Percentiles rank a stretch among this genome's conserved stretches.
phyloP scores from a whole-genome alignment of 805 yeast genomes.

The Limtongia smithiae region DNA sequence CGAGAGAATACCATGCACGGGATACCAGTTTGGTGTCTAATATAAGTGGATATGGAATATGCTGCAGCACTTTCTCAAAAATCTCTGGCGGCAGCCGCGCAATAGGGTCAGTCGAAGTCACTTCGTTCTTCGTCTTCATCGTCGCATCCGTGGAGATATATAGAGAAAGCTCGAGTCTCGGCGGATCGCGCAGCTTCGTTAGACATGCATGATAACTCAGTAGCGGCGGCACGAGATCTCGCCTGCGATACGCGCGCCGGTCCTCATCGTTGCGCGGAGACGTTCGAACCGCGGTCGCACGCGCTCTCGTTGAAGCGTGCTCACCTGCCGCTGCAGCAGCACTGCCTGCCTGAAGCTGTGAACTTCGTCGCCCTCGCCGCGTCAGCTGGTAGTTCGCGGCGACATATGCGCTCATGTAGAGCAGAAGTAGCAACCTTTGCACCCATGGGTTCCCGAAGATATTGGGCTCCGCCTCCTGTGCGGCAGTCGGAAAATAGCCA shows the following conservation, averaged over 20 bases:
- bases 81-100: slow-evolving; percentile 16
- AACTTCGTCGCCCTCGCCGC: too few species aligned
- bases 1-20: slow-evolving; percentile 11
- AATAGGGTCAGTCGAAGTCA: slow-evolving; percentile 7
- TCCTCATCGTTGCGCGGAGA: slow-evolving; percentile 20
- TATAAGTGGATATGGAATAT: slow-evolving; percentile 16
- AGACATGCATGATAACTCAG: slow-evolving; percentile 9
- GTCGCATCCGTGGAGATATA: background rate
- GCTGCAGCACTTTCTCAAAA: slow-evolving; percentile 7
- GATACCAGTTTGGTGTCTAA: slow-evolving; percentile 11
- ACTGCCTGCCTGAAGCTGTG: too few species aligned
- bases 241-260: slow-evolving; percentile 6
- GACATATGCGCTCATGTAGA: slow-evolving; percentile 1
- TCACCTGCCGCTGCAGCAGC: too few species aligned
- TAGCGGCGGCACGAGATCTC: slow-evolving; percentile 8
- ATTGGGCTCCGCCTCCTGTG: too few species aligned
- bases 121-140: background rate
- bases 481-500: too few species aligned
- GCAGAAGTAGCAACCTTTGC: slow-evolving; percentile 13
- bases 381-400: slow-evolving; percentile 15
- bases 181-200: slow-evolving; percentile 14
- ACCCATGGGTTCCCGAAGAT: slow-evolving; percentile 14
- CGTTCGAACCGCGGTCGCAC: background rate
- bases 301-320: slow-evolving; percentile 1
- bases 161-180: background rate